Percentiles rank a stretch among this genome's conserved stretches.
These are phyloP conservation scores for Pleurotus citrinopileatus DNA, from an alignment of 768 basidiomycete genomes.

Conservation along the genomic window DNA sequence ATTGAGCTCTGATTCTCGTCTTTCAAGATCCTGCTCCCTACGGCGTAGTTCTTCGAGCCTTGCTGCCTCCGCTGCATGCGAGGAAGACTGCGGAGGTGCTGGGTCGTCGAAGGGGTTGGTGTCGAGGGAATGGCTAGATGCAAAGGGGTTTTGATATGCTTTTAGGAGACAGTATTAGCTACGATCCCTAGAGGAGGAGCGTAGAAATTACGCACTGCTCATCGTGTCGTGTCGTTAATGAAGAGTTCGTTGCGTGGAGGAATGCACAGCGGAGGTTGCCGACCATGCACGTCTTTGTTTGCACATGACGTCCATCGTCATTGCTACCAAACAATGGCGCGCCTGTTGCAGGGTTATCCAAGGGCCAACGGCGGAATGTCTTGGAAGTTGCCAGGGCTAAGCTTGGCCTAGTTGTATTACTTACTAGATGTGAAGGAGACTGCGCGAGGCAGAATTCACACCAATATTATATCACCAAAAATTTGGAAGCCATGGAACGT, in stretches of 20 bases:
- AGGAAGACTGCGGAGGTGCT: slow-evolving; percentile 31
- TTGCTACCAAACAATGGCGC: background rate
- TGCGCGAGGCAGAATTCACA: no score
- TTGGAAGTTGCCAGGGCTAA: no score
- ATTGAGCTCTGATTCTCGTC: slow-evolving; percentile 73
- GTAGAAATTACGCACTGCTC: slow-evolving; percentile 10
- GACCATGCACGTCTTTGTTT: background rate
- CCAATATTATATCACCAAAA: no score
- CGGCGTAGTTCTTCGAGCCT: slow-evolving; percentile 65
- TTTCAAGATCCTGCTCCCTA: slow-evolving; percentile 79
- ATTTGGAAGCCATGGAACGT: background rate
- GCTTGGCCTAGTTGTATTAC: no score
- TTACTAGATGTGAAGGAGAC: no score
- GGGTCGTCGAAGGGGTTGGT: slow-evolving; percentile 92
- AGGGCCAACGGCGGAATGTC: no score
- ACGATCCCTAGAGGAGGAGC: background rate
- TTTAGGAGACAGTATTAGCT: slow-evolving; percentile 20
- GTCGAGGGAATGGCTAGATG: slow-evolving; percentile 81
- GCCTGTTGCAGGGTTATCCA: background rate
- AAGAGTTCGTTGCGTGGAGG: background rate
- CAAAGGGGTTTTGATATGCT: slow-evolving; percentile 73
- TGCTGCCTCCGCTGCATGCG: slow-evolving; percentile 30
- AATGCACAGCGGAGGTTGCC: background rate
- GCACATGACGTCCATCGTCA: background rate
- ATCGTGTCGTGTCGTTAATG: slow-evolving; percentile 8